These are phyloP conservation scores for Ceratocystis alfenasii DNA, from an alignment of 2,329 filamentous ascomycete genomes.

Conservation along the genomic window DNA sequence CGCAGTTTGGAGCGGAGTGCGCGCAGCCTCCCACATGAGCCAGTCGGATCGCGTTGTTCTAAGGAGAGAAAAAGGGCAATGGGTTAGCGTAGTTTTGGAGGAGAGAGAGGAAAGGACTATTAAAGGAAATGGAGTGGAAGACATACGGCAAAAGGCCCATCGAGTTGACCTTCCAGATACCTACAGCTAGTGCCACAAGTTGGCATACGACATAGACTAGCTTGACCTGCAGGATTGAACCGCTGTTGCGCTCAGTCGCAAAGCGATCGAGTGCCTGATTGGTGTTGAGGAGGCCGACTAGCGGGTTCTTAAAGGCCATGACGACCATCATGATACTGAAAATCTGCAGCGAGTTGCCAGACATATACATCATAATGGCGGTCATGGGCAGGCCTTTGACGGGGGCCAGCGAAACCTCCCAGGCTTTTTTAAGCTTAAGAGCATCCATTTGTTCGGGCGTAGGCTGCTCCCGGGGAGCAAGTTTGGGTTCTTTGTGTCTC, in stretches of 20 bases:
- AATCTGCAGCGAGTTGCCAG: constrained; percentile 92
- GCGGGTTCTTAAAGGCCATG: constrained; percentile 95
- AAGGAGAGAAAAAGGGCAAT: constrained; percentile 13
- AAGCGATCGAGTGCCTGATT: constrained; percentile 85
- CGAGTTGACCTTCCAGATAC: constrained; percentile 89
- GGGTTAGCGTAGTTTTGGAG: constrained; percentile 16
- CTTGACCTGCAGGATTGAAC: constrained; percentile 71
- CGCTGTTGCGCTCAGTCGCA: constrained; percentile 66
- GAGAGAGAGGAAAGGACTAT: neutral
- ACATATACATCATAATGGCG: constrained; percentile 99
- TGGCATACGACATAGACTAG: constrained; percentile 80
- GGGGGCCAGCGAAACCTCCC: constrained; percentile 89
- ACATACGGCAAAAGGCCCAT: constrained; percentile 88
- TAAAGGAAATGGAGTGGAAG: constrained; percentile 25
- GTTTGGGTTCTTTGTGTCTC: constrained; percentile 41
- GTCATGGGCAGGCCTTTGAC: constrained; percentile 96
- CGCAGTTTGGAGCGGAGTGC: constrained; percentile 55
- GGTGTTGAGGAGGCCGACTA: constrained; percentile 70
- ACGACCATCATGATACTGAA: constrained; percentile 99
- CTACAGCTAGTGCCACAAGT: constrained; percentile 66
- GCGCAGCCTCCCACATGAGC: constrained; percentile 84
- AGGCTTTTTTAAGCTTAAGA: constrained; percentile 95
- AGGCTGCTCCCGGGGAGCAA: constrained; percentile 49
- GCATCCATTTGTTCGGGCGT: constrained; percentile 82
- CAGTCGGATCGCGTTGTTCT: constrained; percentile 94